These are phyloP conservation scores for Lablab purpureus DNA, from an alignment of 306 rosid species.

Conservation along the genomic window DNA sequence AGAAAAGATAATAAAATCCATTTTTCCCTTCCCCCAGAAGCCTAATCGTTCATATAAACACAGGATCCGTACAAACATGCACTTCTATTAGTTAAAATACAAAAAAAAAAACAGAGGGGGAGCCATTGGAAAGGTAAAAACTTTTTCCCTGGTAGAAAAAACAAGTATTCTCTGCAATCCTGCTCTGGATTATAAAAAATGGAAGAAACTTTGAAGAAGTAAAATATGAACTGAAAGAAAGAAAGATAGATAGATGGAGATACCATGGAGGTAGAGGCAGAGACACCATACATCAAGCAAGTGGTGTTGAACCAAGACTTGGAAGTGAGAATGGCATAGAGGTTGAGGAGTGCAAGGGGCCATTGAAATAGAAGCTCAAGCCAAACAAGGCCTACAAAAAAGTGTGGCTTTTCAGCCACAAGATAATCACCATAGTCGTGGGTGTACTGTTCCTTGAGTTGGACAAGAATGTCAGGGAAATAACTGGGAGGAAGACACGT, in stretches of 20 bases:
- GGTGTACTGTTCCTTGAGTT: constrained; percentile 57
- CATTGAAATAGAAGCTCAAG: constrained; percentile 78
- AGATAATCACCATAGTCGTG: constrained; percentile 66
- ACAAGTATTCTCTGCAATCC: background rate
- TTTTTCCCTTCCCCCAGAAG: constrained; percentile 15
- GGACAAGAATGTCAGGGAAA: constrained; percentile 58
- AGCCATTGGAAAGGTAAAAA: background rate
- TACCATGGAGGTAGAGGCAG: constrained; percentile 73
- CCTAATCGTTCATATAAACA: constrained; percentile 12
- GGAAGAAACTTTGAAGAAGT: background rate
- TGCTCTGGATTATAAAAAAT: background rate
- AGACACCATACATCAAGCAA: constrained; percentile 76
- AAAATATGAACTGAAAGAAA: background rate
- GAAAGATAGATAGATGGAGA: too few relatives aligned
- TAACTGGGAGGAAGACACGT: constrained; percentile 52
- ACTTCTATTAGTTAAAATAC: background rate
- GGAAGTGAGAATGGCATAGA: constrained; percentile 61
- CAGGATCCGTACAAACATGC: constrained; percentile 8
- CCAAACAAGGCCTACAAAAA: constrained; percentile 75
- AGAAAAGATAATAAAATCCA: background rate
- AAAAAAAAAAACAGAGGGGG: background rate
- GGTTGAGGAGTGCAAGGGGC: constrained; percentile 68
- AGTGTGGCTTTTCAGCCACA: constrained; percentile 63
- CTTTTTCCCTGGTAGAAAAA: background rate
- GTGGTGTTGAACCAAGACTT: constrained; percentile 81